Percentiles rank a stretch among this genome's conserved stretches.
Conservation (phyloP, 192 early-diverging fungal genomes). For the Backusella morwellensis region DNA sequence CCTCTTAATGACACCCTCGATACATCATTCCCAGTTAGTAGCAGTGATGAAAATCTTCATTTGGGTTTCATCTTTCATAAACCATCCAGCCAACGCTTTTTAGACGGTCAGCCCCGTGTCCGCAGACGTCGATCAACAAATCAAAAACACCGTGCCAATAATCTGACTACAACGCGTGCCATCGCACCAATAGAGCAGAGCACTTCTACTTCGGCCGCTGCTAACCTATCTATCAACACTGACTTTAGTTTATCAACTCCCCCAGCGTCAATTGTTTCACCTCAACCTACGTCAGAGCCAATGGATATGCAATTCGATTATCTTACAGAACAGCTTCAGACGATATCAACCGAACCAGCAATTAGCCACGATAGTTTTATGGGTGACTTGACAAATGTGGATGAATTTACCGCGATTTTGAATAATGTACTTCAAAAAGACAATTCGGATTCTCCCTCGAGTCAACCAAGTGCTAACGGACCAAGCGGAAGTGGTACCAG, state of each 20-base stretch:
- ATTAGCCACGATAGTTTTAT: not conserved
- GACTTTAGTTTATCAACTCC: conserved; percentile 3
- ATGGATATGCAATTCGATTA: conserved; percentile 17
- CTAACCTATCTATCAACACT: not conserved
- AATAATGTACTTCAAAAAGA: conserved; percentile 23
- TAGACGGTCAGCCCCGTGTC: conserved; percentile 8
- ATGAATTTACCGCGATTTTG: conserved; percentile 21
- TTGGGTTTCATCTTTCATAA: conserved; percentile 12
- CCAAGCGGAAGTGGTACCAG: not conserved
- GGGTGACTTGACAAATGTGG: conserved; percentile 4
- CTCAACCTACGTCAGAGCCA: not conserved
- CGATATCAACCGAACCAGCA: not conserved
- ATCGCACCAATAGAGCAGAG: conserved; percentile 1
- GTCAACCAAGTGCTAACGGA: not conserved
- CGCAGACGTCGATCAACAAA: conserved; percentile 4
- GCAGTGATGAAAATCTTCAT: not conserved
- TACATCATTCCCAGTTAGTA: not conserved
- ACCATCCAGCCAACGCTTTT: conserved; percentile 3
- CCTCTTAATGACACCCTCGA: not conserved
- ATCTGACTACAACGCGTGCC: not conserved
- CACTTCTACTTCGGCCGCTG: not conserved
- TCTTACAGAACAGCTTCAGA: not conserved
- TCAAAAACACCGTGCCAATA: conserved; percentile 1
- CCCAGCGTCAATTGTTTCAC: conserved; percentile 4
- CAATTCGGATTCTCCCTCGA: not conserved